phyloP scores from a whole-genome alignment of 768 basidiomycete genomes.

The Leucosporidium scottii region DNA sequence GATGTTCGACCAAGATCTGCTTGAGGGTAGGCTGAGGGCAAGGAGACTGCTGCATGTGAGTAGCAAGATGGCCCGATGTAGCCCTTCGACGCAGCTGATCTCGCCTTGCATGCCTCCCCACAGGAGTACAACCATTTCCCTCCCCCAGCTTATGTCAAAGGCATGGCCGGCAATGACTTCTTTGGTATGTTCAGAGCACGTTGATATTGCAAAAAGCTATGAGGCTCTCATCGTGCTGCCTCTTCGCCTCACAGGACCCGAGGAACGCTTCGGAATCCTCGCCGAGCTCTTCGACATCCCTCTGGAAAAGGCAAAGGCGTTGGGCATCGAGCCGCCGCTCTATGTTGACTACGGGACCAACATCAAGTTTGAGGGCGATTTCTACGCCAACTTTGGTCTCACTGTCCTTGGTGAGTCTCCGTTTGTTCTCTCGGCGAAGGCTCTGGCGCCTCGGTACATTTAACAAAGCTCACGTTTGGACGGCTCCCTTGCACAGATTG shows the following conservation, averaged over 20 bases:
- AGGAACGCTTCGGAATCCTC: conserved; percentile 24
- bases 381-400: neutral
- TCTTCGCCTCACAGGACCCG: conserved; percentile 17
- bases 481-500: conserved; percentile 7
- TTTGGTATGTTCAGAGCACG: no score
- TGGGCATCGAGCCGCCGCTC: conserved; percentile 25
- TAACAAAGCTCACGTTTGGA: neutral
- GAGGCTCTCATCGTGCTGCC: neutral
- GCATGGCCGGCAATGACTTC: neutral
- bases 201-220: no score
- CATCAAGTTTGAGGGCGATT: conserved; percentile 28
- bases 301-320: conserved; percentile 7
- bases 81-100: neutral
- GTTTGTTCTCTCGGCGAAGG: neutral
- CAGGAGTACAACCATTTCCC: conserved; percentile 8
- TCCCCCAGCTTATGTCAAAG: neutral
- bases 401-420: neutral
- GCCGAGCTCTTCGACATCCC: conserved; percentile 26
- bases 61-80: neutral
- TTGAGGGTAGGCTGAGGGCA: neutral
- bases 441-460: no score
- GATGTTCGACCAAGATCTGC: neutral
- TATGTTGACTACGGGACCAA: conserved; percentile 28
- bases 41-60: neutral
- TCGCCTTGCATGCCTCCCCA: neutral